Conservation (phyloP, 1,139 yeast species). For the Chernovozyma aurita region DNA sequence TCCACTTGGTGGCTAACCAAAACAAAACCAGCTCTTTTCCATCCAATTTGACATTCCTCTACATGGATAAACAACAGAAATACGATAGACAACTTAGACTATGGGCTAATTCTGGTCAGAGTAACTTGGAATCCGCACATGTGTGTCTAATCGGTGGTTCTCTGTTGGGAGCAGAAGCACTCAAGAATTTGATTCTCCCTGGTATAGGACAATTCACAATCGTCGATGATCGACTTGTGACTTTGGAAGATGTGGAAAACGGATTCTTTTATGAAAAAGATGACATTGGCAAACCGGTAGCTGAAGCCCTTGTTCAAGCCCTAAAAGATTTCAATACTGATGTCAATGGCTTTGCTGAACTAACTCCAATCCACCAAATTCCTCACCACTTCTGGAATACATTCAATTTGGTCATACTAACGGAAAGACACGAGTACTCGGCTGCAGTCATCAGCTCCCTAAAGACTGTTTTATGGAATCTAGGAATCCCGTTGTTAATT, state of each 20-base stretch:
- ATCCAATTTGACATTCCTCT: too few species aligned
- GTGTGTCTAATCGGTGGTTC: conserved; percentile 62
- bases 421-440: conserved; percentile 18
- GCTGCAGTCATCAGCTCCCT: conserved; percentile 19
- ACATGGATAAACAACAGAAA: conserved; percentile 38
- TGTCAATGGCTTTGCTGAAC: conserved; percentile 38
- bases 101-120: conserved; percentile 83
- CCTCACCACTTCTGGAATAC: conserved; percentile 41
- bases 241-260: conserved; percentile 41
- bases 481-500: conserved; percentile 50
- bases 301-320: conserved; percentile 33
- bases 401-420: conserved; percentile 51
- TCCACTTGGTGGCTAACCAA: too few species aligned
- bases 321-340: conserved; percentile 61
- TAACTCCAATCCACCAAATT: conserved; percentile 16
- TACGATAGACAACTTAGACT: conserved; percentile 87
- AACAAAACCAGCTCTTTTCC: too few species aligned
- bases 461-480: conserved; percentile 36
- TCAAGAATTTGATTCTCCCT: conserved; percentile 77
- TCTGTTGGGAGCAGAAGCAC: conserved; percentile 59
- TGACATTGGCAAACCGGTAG: conserved; percentile 42
- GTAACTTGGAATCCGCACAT: conserved; percentile 51
- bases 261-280: conserved; percentile 58
- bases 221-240: conserved; percentile 43
- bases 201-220: conserved; percentile 72